phyloP scores from a whole-genome alignment of 176 grass and related monocot genomes.

The Oryza australiensis region DNA sequence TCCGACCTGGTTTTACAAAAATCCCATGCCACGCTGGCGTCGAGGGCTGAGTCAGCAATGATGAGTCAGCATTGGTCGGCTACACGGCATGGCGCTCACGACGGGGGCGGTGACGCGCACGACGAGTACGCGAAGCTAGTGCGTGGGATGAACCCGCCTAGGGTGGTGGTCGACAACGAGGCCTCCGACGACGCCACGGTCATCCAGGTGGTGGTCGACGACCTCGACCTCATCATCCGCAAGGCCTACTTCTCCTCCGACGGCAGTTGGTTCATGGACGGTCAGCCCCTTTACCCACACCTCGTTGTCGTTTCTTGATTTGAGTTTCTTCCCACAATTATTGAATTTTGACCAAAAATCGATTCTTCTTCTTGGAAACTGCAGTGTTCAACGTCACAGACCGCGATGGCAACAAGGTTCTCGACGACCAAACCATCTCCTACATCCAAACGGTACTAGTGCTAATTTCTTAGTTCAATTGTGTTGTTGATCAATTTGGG shows the following conservation, averaged over 20 bases:
- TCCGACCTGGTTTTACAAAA: too few relatives aligned
- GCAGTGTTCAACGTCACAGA: conserved; percentile 89
- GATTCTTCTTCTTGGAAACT: not conserved
- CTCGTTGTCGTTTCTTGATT: not conserved
- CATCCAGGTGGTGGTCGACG: conserved; percentile 80
- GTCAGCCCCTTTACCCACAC: conserved; percentile 33
- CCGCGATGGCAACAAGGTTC: conserved; percentile 66
- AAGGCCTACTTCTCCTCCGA: conserved; percentile 91
- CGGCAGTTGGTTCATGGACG: conserved; percentile 96
- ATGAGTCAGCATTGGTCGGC: too few relatives aligned
- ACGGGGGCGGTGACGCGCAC: conserved; percentile 37
- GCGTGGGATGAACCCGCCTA: conserved; percentile 80
- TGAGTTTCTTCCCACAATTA: not conserved
- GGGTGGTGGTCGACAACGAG: conserved; percentile 89
- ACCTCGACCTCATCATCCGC: conserved; percentile 77
- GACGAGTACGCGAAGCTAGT: conserved; percentile 86
- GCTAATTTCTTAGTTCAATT: not conserved
- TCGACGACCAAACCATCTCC: conserved; percentile 56
- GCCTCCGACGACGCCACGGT: conserved; percentile 68
- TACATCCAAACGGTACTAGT: conserved; percentile 70
- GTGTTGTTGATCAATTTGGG: not conserved
- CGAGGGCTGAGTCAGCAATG: too few relatives aligned
- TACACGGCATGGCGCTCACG: conserved; percentile 30
- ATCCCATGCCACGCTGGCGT: too few relatives aligned
- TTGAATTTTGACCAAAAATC: not conserved